Conservation (phyloP, 306 rosid genomes). For the Betula pendula region DNA sequence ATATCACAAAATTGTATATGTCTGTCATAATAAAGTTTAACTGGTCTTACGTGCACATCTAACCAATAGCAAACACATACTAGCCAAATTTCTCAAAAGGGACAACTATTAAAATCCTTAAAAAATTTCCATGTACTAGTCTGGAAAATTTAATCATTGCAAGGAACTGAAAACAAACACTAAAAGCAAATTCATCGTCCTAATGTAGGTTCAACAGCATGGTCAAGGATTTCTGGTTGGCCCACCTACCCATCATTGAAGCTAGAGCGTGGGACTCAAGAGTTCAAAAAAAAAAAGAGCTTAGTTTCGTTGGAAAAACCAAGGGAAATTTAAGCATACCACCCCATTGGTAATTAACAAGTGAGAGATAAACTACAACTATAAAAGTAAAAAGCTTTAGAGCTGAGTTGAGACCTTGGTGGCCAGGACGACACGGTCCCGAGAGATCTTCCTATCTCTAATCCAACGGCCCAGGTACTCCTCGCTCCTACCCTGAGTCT, state of each 20-base stretch:
- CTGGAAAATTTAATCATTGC: neutral
- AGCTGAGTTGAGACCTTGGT: slow-evolving; percentile 57
- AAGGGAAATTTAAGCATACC: neutral
- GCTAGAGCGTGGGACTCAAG: too few species aligned
- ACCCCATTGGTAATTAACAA: neutral
- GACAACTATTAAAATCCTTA: neutral
- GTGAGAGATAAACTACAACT: neutral
- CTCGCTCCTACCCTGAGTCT: slow-evolving; percentile 80
- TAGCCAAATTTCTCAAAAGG: neutral
- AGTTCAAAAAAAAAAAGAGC: too few species aligned
- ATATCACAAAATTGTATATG: neutral
- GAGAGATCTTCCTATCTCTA: slow-evolving; percentile 48
- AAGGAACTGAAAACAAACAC: neutral
- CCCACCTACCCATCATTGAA: neutral
- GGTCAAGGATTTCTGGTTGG: neutral
- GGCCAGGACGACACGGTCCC: slow-evolving; percentile 63
- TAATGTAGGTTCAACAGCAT: neutral
- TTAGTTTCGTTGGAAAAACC: too few species aligned
- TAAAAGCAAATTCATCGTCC: neutral
- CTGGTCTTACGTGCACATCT: neutral
- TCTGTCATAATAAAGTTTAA: neutral
- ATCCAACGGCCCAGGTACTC: slow-evolving; percentile 88
- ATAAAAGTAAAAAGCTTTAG: neutral
- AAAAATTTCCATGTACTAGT: neutral
- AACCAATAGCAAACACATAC: neutral